phyloP scores from a whole-genome alignment of 2,329 filamentous ascomycete genomes.

The Neophaeococcomyces mojaviensis region DNA sequence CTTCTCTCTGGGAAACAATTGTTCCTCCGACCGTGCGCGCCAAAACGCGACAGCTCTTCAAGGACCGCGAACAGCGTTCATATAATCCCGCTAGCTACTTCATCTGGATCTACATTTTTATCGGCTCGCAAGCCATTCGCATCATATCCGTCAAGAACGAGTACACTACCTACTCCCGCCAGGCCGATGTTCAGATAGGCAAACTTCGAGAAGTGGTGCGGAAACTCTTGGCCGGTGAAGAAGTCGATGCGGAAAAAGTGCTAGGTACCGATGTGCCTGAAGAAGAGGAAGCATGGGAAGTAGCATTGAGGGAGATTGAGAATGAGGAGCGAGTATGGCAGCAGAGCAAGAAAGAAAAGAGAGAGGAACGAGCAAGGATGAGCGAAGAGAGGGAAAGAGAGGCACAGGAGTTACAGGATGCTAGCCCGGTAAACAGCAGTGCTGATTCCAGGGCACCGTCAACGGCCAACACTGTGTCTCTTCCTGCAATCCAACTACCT shows the following conservation, averaged over 20 bases:
- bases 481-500: too few relatives aligned
- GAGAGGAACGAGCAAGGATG: slow-evolving; percentile 1
- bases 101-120: slow-evolving; percentile 73
- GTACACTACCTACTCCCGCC: slow-evolving; percentile 62
- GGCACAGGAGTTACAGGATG: slow-evolving; percentile 18
- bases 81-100: slow-evolving; percentile 80
- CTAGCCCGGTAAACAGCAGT: slow-evolving; percentile 20
- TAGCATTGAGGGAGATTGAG: slow-evolving; percentile 33
- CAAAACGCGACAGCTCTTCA: slow-evolving; percentile 30
- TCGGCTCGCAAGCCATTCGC: slow-evolving; percentile 93
- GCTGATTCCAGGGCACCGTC: too few relatives aligned
- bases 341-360: slow-evolving; percentile 14
- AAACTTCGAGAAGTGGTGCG: slow-evolving; percentile 60
- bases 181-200: slow-evolving; percentile 70
- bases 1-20: slow-evolving; percentile 62
- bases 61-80: slow-evolving; percentile 44
- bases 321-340: slow-evolving; percentile 22
- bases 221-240: slow-evolving; percentile 40
- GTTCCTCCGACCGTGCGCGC: slow-evolving; percentile 52
- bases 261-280: slow-evolving; percentile 70
- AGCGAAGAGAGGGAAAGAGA: slow-evolving; percentile 15
- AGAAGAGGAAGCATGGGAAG: slow-evolving; percentile 80
- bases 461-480: too few relatives aligned
- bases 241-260: slow-evolving; percentile 75
- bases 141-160: slow-evolving; percentile 76